Evolutionary conservation across 1,284 basidiomycete genomes (phyloP), one percentile per base, ranked within the genome.

Genomic region (Macrocystidia cucumis): DNA sequence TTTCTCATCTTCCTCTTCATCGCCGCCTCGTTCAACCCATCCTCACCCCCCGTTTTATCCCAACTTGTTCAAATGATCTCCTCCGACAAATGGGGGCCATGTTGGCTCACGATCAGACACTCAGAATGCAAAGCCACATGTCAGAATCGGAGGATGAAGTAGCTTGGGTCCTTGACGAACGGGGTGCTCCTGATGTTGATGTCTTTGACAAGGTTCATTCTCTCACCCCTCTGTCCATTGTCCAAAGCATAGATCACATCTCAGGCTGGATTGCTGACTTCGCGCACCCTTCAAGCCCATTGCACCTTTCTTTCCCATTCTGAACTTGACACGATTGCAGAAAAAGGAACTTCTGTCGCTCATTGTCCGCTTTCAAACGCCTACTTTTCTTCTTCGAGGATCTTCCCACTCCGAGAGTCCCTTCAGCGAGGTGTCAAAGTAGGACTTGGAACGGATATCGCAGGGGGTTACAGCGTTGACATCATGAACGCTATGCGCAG

Each of bases 361-460:
- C 86, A 90, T 46, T 92, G 89, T 52, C 89, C 88, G 0, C 65
- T 91, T 8, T 90, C 86, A 0, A 91, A 91, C 49, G 70, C 74
- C 1, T 92, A 91, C 57, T 89, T 91, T 56, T 89, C 85, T 0
- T 72, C 78, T 6, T 65, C 72, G 38, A 89, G 56, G 88, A 74
- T 79, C 0, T 84, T 91, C 49, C 74, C 69, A 2, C 61, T 91
- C 9, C 75, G 83, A 19, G 84, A 90, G 54, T 84, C 86, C 1
- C 60, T 91, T 13, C 56, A 70, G 25, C 57, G 55, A 13, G 69
- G 69, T 0, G 73, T 88, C 17, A 71, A 67, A 26, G 73, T 91
- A 11, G 88, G 88, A 0, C 67, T 91, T 1, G 89, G 89, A 1
- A 78, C 78, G n/a, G 89, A 91, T 47, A 64, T 91, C 30, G 86